Percentiles rank a stretch among this genome's conserved stretches.
These are phyloP conservation scores for Amaranthus cruentus DNA, from an alignment of 148 eudicot genomes.

Conservation along the genomic window DNA sequence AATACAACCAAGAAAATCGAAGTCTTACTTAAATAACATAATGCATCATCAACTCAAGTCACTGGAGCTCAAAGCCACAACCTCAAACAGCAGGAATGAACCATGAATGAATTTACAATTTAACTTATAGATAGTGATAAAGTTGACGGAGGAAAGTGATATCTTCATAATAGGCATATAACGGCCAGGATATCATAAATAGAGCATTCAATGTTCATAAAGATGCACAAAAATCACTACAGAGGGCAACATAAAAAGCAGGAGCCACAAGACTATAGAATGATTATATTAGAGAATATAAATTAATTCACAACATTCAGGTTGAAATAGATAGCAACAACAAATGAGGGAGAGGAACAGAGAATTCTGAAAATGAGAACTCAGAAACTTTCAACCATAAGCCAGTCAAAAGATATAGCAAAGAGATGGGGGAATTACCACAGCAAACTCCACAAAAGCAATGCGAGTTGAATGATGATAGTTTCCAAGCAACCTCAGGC, in stretches of 20 bases:
- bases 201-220: background rate
- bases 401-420: background rate
- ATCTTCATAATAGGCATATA: background rate
- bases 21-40: background rate
- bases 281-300: background rate
- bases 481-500: conserved; percentile 92
- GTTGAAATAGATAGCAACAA: background rate
- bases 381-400: background rate
- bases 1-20: background rate
- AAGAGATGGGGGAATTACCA: conserved; percentile 40
- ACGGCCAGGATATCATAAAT: background rate
- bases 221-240: background rate
- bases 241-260: background rate
- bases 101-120: background rate
- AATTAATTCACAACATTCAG: background rate
- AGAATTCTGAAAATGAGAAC: background rate
- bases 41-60: background rate
- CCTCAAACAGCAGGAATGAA: background rate
- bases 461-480: conserved; percentile 85
- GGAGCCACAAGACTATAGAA: background rate
- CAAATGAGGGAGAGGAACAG: background rate
- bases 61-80: background rate
- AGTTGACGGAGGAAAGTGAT: background rate
- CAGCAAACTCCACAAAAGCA: conserved; percentile 82
- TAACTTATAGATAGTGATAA: no score